Percentiles rank a stretch among this genome's conserved stretches.
Evolutionary conservation across 345 rosid genomes (phyloP).

Genomic region (Lumnitzera racemosa): DNA sequence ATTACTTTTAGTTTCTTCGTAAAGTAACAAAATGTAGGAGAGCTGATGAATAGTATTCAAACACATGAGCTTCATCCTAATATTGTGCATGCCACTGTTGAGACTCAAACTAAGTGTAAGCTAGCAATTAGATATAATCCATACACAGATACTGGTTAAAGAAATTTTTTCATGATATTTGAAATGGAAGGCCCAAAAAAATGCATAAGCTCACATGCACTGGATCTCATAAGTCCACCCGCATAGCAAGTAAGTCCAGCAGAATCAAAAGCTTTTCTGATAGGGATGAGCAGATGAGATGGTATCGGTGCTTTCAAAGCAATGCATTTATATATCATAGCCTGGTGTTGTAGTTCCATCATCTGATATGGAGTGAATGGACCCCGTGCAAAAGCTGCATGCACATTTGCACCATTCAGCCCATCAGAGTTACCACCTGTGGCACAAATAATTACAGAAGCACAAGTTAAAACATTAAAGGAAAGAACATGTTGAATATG

Average conservation of each 20-base stretch:
- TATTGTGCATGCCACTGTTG: too few species aligned
- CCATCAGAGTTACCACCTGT: slow-evolving; percentile 30
- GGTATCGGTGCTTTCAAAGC: slow-evolving; percentile 55
- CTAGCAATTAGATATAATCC: too few species aligned
- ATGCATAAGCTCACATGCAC: slow-evolving; percentile 32
- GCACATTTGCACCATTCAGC: slow-evolving; percentile 47
- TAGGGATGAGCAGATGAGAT: slow-evolving; percentile 48
- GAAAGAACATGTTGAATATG: not conserved
- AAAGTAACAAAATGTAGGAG: too few species aligned
- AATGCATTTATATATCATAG: slow-evolving; percentile 68
- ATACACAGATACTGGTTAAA: too few species aligned
- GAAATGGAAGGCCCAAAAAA: too few species aligned
- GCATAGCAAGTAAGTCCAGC: slow-evolving; percentile 22
- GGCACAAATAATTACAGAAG: slow-evolving; percentile 4
- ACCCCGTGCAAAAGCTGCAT: slow-evolving; percentile 45
- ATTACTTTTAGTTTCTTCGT: too few species aligned
- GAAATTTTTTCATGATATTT: too few species aligned
- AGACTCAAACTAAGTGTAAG: too few species aligned
- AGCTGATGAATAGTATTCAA: too few species aligned
- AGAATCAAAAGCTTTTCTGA: slow-evolving; percentile 43
- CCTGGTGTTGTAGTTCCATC: slow-evolving; percentile 69
- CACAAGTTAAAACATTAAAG: slow-evolving; percentile 6
- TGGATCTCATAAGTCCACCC: slow-evolving; percentile 35
- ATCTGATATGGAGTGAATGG: slow-evolving; percentile 58
- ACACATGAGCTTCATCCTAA: too few species aligned